Evolutionary conservation across 2,329 filamentous ascomycete genomes (phyloP), one percentile per base, ranked within the genome.

Genomic region (Sarocladium brachiariae): DNA sequence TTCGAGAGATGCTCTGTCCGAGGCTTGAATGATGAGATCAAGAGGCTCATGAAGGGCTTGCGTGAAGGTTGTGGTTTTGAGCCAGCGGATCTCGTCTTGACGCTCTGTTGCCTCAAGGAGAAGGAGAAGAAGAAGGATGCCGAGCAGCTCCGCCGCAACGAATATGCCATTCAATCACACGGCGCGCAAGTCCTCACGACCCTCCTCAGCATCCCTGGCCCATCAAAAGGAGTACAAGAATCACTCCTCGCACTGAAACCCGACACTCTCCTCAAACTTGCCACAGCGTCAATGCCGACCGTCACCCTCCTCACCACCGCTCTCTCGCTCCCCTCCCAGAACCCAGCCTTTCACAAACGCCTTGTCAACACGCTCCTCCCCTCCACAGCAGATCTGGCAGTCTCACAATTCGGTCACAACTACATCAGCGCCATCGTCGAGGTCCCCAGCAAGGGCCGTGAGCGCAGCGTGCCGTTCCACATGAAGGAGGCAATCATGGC

Each of bases 1-100:
- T 85, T 97, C 54, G 89, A 96, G 65, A 80, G 92, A 54, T 95
- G 89, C 63, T 70, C 81, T 4, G 81, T 84, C 9, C 83, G 92
- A 16, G 76, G 81, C 54, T 71, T 77, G 16, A 76, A 74, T 27
- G 71, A 79, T 23, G 69, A 80, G 59, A 67, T 76, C 53, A 70
- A 71, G 50, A 63, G 65, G 49, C 62, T 80, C 18, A 73, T 74
- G 46, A 72, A 65, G 57, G 74, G 70, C 1, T 64, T 80, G 3
- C 68, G 72, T 18, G 66, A 73, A 10, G 73, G 74, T 13, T 74
- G 76, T 49, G 73, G 74, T 19, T 65, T 64, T 8, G 68, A 75
- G 45, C 70, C 73, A 18, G 73, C 72, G 34, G 67, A 69, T 45
- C 63, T 79, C 9, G 64, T 78, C 9, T 73, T 71, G 23, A 75